Evolutionary conservation across 768 basidiomycete genomes (phyloP), one percentile per base, ranked within the genome.

Genomic region (Trametes gibbosa): DNA sequence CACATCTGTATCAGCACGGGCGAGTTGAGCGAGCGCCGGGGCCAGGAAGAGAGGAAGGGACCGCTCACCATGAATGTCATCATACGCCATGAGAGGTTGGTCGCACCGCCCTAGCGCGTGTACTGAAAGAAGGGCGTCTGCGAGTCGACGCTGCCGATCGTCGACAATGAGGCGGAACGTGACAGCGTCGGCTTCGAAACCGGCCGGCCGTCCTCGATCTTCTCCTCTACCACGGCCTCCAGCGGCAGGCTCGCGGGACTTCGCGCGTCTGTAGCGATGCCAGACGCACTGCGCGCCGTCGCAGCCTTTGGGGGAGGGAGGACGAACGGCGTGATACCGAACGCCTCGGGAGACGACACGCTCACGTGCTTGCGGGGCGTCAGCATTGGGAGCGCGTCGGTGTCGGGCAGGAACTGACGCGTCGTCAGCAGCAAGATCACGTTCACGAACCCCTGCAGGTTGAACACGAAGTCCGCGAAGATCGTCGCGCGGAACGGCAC

Each of bases 391-490:
- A 73, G 62, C 16, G 62, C 47, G 7, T 40, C 48, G 19, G 63
- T 47, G 51, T 71, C 68, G n/a, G 72, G 70, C 43, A 75, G 64
- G 51, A 65, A 56, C n/a, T 66, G 69, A 35, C 69, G 67, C 25
- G 73, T 75, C 7, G 61, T 27, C 48, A 70, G 52, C 54, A 75
- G 67, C 29, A 75, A 64, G 10, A 70, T 27, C 19, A 69, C 63
- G 56, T 75, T 76, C 21, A 69, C 69, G 46, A 75, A 64, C 17
- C 71, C 71, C 52, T 70, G 69, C 17, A 74, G 68, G 56, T 73
- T 71, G 64, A 73, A 74, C 51, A 74, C 40, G 43, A 70, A 59
- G 63, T 72, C 74, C 1, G 73, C 65, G 39, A 65, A n/a, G 46
- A 76, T 72, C 16, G 68, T 75, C 32, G 68, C 60, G 56, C 66